Conservation (phyloP, 176 grass and related monocot species). For the Alloteropsis semialata region DNA sequence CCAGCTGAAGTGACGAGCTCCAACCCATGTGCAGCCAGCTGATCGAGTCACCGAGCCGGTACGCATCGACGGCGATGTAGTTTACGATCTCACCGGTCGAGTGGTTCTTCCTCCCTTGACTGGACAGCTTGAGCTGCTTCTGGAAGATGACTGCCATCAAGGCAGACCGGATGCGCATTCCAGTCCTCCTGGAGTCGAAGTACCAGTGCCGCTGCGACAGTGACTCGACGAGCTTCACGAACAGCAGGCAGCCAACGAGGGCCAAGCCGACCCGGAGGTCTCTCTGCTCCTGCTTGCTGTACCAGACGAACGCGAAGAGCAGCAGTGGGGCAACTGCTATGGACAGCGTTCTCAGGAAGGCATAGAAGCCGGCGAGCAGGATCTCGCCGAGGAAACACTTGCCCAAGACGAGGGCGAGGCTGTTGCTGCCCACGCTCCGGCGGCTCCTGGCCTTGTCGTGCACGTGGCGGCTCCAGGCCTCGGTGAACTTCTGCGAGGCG, state of each 20-base stretch:
- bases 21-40: constrained; percentile 87
- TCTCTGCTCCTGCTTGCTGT: constrained; percentile 48
- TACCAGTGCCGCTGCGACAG: constrained; percentile 84
- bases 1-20: constrained; percentile 67
- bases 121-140: constrained; percentile 86
- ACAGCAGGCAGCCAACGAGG: constrained; percentile 54
- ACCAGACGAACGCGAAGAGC: constrained; percentile 71
- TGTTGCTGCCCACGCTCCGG: constrained; percentile 22
- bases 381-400: constrained; percentile 66
- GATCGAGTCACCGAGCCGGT: constrained; percentile 77
- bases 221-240: constrained; percentile 70
- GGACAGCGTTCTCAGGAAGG: constrained; percentile 47
- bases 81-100: constrained; percentile 78
- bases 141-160: constrained; percentile 68
- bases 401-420: constrained; percentile 38
- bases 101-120: constrained; percentile 64
- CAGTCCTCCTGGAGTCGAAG: constrained; percentile 65
- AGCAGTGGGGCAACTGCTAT: constrained; percentile 47
- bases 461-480: constrained; percentile 50
- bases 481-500: constrained; percentile 41
- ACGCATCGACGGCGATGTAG: constrained; percentile 86
- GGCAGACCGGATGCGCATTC: constrained; percentile 79
- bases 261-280: constrained; percentile 29
- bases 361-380: constrained; percentile 62
- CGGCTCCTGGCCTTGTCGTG: constrained; percentile 41